Conservation (phyloP, 1,284 basidiomycete genomes). For the Leccinum fuscescens region DNA sequence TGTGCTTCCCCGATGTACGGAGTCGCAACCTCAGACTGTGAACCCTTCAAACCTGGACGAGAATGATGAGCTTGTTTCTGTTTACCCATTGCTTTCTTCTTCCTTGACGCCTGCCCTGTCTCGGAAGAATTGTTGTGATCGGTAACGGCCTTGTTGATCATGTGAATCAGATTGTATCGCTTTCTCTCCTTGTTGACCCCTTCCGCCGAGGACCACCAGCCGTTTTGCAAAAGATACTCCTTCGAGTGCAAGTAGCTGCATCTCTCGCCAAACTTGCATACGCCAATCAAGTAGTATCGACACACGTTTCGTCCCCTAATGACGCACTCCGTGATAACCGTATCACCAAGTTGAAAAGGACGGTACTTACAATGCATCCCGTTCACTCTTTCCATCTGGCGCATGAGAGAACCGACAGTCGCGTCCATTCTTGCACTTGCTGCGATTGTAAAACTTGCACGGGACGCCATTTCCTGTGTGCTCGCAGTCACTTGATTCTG, state of each 20-base stretch:
- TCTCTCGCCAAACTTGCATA: constrained; percentile 34
- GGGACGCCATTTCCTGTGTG: constrained; percentile 48
- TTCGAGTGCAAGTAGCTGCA: constrained; percentile 41
- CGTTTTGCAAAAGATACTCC: constrained; percentile 28
- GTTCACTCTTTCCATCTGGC: constrained; percentile 49
- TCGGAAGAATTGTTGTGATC: background rate
- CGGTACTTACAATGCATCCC: constrained; percentile 46
- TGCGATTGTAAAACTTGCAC: constrained; percentile 53
- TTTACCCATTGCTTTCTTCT: constrained; percentile 8
- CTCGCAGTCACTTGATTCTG: constrained; percentile 48
- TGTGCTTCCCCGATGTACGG: background rate
- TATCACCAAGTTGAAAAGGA: background rate
- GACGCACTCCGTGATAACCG: background rate
- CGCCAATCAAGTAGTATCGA: constrained; percentile 34
- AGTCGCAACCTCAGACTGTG: background rate
- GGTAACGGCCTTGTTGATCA: constrained; percentile 3
- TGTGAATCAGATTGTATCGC: constrained; percentile 1
- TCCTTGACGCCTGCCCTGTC: background rate
- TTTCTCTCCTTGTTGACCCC: constrained; percentile 5
- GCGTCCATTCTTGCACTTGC: constrained; percentile 41
- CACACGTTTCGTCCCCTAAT: constrained; percentile 42
- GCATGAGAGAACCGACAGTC: constrained; percentile 48
- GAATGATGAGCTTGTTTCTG: background rate
- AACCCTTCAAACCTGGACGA: background rate
- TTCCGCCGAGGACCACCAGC: constrained; percentile 33